Evolutionary conservation across 495 filamentous ascomycete species (phyloP), one percentile per base, ranked within the genome.

Genomic region (Monascus purpureus): DNA sequence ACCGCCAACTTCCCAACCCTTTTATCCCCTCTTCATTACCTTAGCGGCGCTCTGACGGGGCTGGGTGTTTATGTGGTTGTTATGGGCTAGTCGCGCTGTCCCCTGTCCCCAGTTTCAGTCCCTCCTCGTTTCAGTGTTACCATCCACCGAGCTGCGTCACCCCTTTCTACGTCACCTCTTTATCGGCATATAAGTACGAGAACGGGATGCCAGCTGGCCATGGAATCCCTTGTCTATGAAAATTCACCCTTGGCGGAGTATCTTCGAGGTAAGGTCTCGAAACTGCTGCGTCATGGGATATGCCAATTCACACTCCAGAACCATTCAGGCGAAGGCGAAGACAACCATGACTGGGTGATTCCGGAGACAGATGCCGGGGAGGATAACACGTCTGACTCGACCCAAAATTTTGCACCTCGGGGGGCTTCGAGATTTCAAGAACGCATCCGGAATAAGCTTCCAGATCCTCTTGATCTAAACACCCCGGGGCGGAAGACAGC

Each of bases 161-260:
- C n/a, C n/a, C n/a, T n/a, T n/a, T n/a, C n/a, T n/a, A n/a, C n/a
- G n/a, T n/a, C n/a, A n/a, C n/a, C n/a, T n/a, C n/a, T n/a, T n/a
- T n/a, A n/a, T n/a, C n/a, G n/a, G n/a, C n/a, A n/a, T n/a, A n/a
- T n/a, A n/a, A n/a, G n/a, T n/a, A n/a, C n/a, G n/a, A n/a, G 28
- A 31, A 23, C 56, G 52, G 52, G 52, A 61, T 59, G 60, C 47
- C 36, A 37, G 29, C 28, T 39, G 42, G 43, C 37, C 57, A 97
- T 96, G 90, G 90, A 95, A 71, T 77, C 82, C 45, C 66, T 95
- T 41, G 74, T 94, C 45, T 83, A 79, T 60, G 80, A 90, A 59
- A 76, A 86, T 53, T 83, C 85, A 45, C 90, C 90, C 37, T 67
- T 96, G 59, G 85, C 84, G 50, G 78, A 82, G 40, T 95, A 93